These are phyloP conservation scores for Bipolaris oryzae DNA, from an alignment of 2,329 filamentous ascomycete species.

Conservation along the genomic window DNA sequence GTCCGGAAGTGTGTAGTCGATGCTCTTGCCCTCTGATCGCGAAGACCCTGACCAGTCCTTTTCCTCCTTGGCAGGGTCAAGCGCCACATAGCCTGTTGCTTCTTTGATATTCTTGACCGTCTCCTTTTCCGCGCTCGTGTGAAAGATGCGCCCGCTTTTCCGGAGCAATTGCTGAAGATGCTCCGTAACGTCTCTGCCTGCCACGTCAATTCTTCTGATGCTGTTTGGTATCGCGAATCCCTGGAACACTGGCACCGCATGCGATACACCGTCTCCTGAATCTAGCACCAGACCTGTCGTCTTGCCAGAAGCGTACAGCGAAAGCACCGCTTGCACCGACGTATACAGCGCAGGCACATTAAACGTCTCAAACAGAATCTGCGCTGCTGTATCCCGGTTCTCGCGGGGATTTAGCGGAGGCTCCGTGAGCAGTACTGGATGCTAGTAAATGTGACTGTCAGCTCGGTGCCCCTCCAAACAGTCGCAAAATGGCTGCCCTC, in stretches of 20 bases:
- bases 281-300: conserved; percentile 97
- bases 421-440: conserved; percentile 95
- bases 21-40: conserved; percentile 77
- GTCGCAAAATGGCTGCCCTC: conserved; percentile 12
- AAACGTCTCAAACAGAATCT: conserved; percentile 98
- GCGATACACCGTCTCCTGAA: conserved; percentile 93
- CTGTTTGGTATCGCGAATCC: conserved; percentile 96
- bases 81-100: conserved; percentile 86
- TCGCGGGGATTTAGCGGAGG: conserved; percentile 92
- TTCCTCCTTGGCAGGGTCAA: conserved; percentile 91
- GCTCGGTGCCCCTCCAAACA: conserved; percentile 9
- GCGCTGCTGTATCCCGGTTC: conserved; percentile 94
- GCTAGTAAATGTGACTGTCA: conserved; percentile 57
- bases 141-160: conserved; percentile 92
- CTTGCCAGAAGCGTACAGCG: conserved; percentile 91
- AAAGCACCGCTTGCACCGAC: conserved; percentile 95
- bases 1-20: conserved; percentile 90
- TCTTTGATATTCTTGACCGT: conserved; percentile 98
- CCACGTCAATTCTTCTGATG: conserved; percentile 94
- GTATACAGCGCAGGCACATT: conserved; percentile 97
- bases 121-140: conserved; percentile 98
- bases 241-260: conserved; percentile 96
- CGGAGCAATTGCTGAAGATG: conserved; percentile 88
- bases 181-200: conserved; percentile 94
- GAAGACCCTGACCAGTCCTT: conserved; percentile 86